Conservation (phyloP, 257 asterid species). For the Haberlea rhodopensis region DNA sequence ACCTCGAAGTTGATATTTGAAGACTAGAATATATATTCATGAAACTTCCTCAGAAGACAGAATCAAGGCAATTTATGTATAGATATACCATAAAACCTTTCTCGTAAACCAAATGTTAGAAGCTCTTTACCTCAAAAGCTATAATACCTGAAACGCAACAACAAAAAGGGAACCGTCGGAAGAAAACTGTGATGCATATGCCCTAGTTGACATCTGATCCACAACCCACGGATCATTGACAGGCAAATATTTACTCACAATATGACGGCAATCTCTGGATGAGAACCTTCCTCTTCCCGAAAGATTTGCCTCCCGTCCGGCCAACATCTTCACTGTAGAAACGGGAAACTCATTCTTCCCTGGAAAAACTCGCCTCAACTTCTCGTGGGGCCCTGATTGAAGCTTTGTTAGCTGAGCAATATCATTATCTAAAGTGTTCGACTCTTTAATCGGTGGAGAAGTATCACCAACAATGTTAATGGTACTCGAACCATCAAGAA, state of each 20-base stretch:
- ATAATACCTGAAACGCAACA: constrained; percentile 87
- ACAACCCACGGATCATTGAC: constrained; percentile 61
- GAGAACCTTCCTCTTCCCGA: constrained; percentile 68
- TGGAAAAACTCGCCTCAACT: constrained; percentile 37
- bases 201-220: constrained; percentile 76
- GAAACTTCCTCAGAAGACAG: background rate
- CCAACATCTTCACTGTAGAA: constrained; percentile 65
- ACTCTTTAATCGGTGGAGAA: constrained; percentile 22
- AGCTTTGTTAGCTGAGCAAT: constrained; percentile 73
- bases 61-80: background rate
- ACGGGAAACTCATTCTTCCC: constrained; percentile 51
- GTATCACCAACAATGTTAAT: constrained; percentile 28
- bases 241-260: constrained; percentile 69
- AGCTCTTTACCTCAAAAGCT: background rate
- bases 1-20: background rate
- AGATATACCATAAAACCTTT: background rate
- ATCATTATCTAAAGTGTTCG: constrained; percentile 43
- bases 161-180: constrained; percentile 74
- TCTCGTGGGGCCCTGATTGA: constrained; percentile 59
- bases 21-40: background rate
- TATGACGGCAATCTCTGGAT: constrained; percentile 65
- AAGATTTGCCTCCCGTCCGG: constrained; percentile 70
- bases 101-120: background rate
- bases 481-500: constrained; percentile 48
- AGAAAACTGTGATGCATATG: constrained; percentile 84